These are phyloP conservation scores for Astrephomene gubernaculifera DNA, from an alignment of 139 green algal genomes.

Conservation along the genomic window DNA sequence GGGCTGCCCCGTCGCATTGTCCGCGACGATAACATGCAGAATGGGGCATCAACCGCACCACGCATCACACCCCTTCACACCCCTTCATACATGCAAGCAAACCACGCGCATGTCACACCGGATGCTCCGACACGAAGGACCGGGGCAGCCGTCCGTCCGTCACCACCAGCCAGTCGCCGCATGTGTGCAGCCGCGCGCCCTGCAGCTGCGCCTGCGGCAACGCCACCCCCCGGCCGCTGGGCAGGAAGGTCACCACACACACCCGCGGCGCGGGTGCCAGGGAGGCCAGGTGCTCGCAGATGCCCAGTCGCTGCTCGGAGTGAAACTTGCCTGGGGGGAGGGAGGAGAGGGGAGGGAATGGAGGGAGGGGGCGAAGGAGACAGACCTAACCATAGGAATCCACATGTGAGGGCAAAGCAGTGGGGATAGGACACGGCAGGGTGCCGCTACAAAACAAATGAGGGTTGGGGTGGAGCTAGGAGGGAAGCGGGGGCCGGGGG, in stretches of 20 bases:
- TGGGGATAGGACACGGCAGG: too few species aligned
- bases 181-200: conserved; percentile 35
- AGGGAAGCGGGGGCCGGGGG: too few species aligned
- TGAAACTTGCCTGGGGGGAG: conserved; percentile 60
- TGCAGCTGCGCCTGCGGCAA: background rate
- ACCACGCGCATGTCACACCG: conserved; percentile 21
- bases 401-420: too few species aligned
- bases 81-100: too few species aligned
- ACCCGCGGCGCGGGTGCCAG: conserved; percentile 15
- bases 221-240: conserved; percentile 25
- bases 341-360: background rate
- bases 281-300: conserved; percentile 56
- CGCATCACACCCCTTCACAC: too few species aligned
- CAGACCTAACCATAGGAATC: too few species aligned
- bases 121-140: conserved; percentile 49
- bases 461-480: too few species aligned
- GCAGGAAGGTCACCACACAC: conserved; percentile 49
- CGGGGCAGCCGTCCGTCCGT: conserved; percentile 46
- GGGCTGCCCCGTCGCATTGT: too few species aligned
- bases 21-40: too few species aligned
- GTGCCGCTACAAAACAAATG: too few species aligned
- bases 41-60: too few species aligned
- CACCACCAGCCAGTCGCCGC: conserved; percentile 59
- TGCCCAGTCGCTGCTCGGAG: conserved; percentile 61
- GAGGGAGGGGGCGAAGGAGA: background rate